Base-by-base conservation (phyloP, 2,329 filamentous ascomycete genomes). In the Verruconis gallopava region DNA sequence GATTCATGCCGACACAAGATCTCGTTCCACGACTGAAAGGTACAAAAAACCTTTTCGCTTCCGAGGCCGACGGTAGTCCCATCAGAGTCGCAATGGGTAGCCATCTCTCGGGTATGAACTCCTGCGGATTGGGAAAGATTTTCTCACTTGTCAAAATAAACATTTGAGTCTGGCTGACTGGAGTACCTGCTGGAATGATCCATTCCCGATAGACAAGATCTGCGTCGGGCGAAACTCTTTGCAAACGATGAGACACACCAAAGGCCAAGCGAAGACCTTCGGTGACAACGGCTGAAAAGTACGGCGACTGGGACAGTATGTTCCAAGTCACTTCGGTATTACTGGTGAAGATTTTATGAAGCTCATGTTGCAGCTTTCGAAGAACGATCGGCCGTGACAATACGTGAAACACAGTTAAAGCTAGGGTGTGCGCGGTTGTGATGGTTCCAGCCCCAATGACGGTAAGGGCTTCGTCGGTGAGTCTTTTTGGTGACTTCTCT, bases 1-100 rank as follows among this genome's bases (percentile, higher is more conserved):
- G 48, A 48, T 69, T 64, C 35, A 65, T 64, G 13, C 68, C 68
- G 11, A 66, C 54, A 45, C 68, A 72, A 50, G 62, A 61, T 17
- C 67, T 53, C 3, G 56, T 61, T 0, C 67, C 67, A 28, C 55
- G 57, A 22, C 54, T 54, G 42, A 67, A 67, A 0, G 57, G 45
- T 5, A 65, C 54, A 20, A 65, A 45, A 40, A 60, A 63, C 19
- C 52, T 55, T 18, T 60, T 51, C 17, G 33, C 35, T 22, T 46
- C 19, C 11, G 19, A 14, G 11, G 38, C 17, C 9, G 20, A 22
- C 11, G 32, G 38, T 13, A 33, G 36, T n/a, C 13, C 11, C 5
- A 18, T 21, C 15, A 17, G 13, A 14, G 15, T 6, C 11, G 9
- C 6, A 9, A 11, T 17, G n/a, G 19, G 18, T 2, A 62, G 47